Evolutionary conservation across 1,139 yeast species (phyloP).

Genomic region (Candida gigantensis): DNA sequence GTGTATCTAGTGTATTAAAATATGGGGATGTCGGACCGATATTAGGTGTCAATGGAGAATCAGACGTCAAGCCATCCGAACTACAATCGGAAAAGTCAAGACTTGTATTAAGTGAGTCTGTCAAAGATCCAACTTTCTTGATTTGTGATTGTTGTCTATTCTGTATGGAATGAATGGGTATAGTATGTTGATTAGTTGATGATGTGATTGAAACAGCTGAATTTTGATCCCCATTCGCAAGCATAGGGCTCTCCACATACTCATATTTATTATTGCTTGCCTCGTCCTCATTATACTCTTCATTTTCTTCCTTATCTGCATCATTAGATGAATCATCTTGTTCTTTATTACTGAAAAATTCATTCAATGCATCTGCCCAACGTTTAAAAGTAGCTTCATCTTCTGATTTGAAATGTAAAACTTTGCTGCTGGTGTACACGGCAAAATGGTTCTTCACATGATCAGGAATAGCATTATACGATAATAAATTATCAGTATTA

Average conservation of each 20-base stretch:
- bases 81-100: conserved; percentile 6
- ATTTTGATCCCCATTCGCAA: conserved; percentile 1
- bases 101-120: conserved; percentile 5
- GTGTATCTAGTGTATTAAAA: conserved; percentile 5
- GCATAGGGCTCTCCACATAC: no score
- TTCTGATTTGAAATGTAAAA: conserved; percentile 44
- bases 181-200: conserved; percentile 3
- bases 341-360: conserved; percentile 20
- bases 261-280: conserved; percentile 2
- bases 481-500: conserved; percentile 18
- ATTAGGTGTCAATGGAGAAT: conserved; percentile 7
- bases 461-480: conserved; percentile 33
- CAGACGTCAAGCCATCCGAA: conserved; percentile 8
- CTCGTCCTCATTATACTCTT: conserved; percentile 1
- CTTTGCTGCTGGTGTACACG: conserved; percentile 39
- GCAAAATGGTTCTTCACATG: conserved; percentile 40
- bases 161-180: conserved; percentile 8
- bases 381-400: conserved; percentile 31
- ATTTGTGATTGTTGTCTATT: conserved; percentile 3
- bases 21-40: background rate
- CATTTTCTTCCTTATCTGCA: conserved; percentile 6
- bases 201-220: background rate
- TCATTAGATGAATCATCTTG: conserved; percentile 2
- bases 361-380: conserved; percentile 43
- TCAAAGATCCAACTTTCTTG: background rate